Evolutionary conservation across 164 flowering plant genomes (phyloP), one percentile per base, ranked within the genome.

Genomic region (Macadamia tetraphylla): DNA sequence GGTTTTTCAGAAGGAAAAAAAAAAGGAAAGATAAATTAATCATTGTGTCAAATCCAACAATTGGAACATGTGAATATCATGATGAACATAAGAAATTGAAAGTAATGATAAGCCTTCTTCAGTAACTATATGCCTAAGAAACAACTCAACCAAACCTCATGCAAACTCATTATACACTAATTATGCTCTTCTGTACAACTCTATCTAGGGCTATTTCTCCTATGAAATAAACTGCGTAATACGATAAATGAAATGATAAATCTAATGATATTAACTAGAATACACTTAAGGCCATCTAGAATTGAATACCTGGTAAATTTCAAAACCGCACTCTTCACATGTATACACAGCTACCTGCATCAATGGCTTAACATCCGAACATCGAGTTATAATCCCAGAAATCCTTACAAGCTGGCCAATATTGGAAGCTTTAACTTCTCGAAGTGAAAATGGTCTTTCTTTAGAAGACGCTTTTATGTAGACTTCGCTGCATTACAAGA

Each of bases 321-420:
- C 99, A 81, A 89, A 89, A 57, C 99, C 98, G 71, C 99, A 95
- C 30, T 91, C 97, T 78, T 95, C 99, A 70, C 99, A 95, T 55
- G 99, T 95, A 67, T 95, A 95, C 0, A 95, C 96, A 70, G 98
- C 97, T 9, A 95, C 99, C 73, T 91, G 87, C 98, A 95, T 91
- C 79, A 95, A 78, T 7, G 99, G 99, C 77, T 95, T 95, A 52
- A 95, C 99, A 84, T 95, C 98, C 15, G 98, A 92, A 77, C 98
- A 92, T 5, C 99, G 97, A 23, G 97, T 95, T 56, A 95, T 86
- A 72, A 95, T 92, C 31, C 99, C 99, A 64, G 99, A 88, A 76
- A 84, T 84, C 77, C 82, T 81, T 6, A 95, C 98, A 76, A 95
- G 97, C 75, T 92, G 97, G 12, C 99, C 99, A 76, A 95, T 95